Evolutionary conservation across 75 land plant genomes (phyloP), one percentile per base, ranked within the genome.

Genomic region (Sequoia sempervirens): DNA sequence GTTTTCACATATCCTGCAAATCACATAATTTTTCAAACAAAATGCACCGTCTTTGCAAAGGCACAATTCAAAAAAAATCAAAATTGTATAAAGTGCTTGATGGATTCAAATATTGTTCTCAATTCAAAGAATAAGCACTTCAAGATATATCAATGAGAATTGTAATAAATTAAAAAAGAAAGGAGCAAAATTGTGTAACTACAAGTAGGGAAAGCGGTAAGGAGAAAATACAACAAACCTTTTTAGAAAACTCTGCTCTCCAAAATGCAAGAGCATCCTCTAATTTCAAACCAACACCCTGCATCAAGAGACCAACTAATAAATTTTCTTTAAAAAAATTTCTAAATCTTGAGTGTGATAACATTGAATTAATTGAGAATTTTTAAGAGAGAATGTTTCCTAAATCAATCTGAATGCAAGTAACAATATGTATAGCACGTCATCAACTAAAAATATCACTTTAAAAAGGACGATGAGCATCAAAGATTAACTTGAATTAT

Each of bases 221-320:
- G 46, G 30, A 78, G 20, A 26, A 78, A 78, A 85, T 43, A 2
- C 17, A 4, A 37, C 84, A 38, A 40, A 94, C 99, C 94, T 93
- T 96, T 37, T 90, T 87, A 9, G 99, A 87, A 84, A 96, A 97
- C 84, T 96, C 99, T 52, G 93, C 86, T 81, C 86, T 93, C 99
- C 99, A 97, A 72, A 97, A 97, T 68, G 94, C 93, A 66, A 96
- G 87, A 78, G 99, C 99, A 89, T 94, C 98, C 40, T 97, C 98
- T 78, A 97, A 81, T 84, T 91, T 96, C 90, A 97, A 82, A 4
- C 99, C 99, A 45, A 94, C 92, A 81, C 99, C 99, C 98, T 97
- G 85, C 82, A 87, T 40, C 41, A 56, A 53, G 43, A 54, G 28
- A 32, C 40, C 56, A 81, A 83, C 17, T 37, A 83, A 43, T 37